Evolutionary conservation across 2,329 filamentous ascomycete species (phyloP), one percentile per base, ranked within the genome.

Genomic region (Aspergillus tubingensis): DNA sequence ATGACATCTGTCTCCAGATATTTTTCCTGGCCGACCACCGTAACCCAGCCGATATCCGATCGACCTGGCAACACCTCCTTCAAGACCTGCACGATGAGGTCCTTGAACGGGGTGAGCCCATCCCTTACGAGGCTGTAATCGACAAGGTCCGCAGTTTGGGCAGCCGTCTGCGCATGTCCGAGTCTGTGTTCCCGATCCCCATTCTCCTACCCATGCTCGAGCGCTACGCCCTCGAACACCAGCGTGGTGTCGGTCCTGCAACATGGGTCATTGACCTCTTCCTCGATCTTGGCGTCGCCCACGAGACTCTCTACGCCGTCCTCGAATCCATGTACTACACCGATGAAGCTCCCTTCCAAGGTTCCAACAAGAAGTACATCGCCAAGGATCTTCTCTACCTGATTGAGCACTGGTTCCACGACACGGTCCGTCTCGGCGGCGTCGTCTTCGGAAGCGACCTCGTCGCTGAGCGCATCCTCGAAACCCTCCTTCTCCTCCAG

Each of bases 21-120:
- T 98, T 93, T 80, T 90, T 96, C 75, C 86, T 90, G 1, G 94
- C 94, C 49, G 92, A 98, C 76, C 91, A 96, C 80, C 90, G 94
- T 68, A 96, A 94, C 70, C 84, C 91, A 1, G 88, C 91, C 44
- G 91, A 95, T 64, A 95, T 99, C 69, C 84, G 85, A 57, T 83
- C 88, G 43, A 96, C 92, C 3, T 99, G 95, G 95, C 84, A 88
- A 70, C 88, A 89, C 68, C 82, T 97, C 19, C 87, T 99, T 63
- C 85, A 91, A 60, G 84, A 88, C 64, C 86, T 88, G 5, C 90
- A 94, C 70, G 79, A 77, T 56, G 79, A 81, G 60, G 85, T 83
- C 17, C 75, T 80, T 2, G 76, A 79, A 19, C 72, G 70, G 30
- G 76, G 72, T 21, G 69, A 76, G 39, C 73, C 79, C 3, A 71